Evolutionary conservation across 2,329 filamentous ascomycete species (phyloP), one percentile per base, ranked within the genome.

Genomic region (Thielaviopsis punctulata): DNA sequence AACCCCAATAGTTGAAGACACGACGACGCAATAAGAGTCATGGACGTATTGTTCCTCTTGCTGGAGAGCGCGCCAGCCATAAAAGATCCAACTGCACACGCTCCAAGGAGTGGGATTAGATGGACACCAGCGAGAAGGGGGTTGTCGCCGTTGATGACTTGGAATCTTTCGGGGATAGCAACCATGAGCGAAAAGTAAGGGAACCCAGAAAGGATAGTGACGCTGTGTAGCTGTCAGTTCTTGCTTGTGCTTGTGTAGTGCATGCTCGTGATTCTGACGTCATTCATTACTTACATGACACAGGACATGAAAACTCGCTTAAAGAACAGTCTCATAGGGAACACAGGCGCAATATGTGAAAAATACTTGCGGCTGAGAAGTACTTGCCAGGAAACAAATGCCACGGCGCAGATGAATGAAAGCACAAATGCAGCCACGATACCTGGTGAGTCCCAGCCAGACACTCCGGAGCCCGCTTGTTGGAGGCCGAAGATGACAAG

Each of bases 121-220:
- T 77, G 72, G 3, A 80, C 60, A 4, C 77, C 76, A 0, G 77
- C 75, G 59, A 69, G 68, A 22, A 80, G 65, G 0, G 73, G 68
- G 27, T 63, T 69, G 48, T 78, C 69, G 5, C 65, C 65, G 56
- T 79, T 73, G 50, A 79, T 71, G 36, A 80, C 73, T 55, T 81
- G 77, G 48, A 79, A 76, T 6, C 76, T 66, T 57, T 81, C 74
- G 0, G 78, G 77, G 4, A 82, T 68, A 27, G 73, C 69, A 52
- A 80, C 71, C 12, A 76, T 70, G n/a, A 79, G 67, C 4, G 73
- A 66, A 21, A 81, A 71, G 55, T 79, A 80, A 0, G 72, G 67
- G 49, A 75, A 77, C 1, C 77, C 77, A 0, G 72, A 73, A 18
- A 80, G 65, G 15, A 80, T 63, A 2, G 76, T 79, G 23, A 73